Evolutionary conservation across 139 green algal species (phyloP).

Genomic region (Zygnema circumcarinatum): DNA sequence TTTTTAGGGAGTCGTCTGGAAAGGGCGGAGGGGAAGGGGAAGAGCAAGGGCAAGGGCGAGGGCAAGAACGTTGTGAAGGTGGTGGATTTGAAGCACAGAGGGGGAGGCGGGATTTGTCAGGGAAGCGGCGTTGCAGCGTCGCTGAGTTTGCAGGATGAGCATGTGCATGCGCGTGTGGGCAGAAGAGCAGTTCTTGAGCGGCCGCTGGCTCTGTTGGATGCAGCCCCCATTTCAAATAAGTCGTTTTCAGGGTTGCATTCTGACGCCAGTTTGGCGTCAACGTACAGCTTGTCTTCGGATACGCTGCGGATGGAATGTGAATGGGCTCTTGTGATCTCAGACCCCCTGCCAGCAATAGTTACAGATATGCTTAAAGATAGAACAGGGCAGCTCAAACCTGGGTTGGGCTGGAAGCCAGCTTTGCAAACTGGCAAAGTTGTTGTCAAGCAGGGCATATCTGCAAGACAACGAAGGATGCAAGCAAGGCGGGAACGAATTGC

Average conservation of each 20-base stretch:
- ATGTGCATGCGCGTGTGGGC: no score
- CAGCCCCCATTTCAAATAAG: no score
- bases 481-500: slow-evolving; percentile 15
- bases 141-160: no score
- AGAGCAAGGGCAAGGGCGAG: no score
- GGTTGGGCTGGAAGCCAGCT: neutral
- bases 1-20: no score
- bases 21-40: no score
- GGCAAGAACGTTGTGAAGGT: no score
- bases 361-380: neutral
- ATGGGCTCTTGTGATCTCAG: neutral
- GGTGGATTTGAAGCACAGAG: no score
- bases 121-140: no score
- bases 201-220: no score
- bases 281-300: neutral
- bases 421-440: neutral
- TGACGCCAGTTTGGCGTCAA: neutral
- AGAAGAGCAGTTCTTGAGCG: no score
- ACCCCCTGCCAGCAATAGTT: neutral
- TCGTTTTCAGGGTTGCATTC: neutral
- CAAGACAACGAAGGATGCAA: slow-evolving; percentile 23
- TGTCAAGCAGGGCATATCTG: slow-evolving; percentile 13
- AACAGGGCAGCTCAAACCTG: neutral
- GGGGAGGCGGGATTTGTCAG: no score
- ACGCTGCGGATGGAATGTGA: neutral